Evolutionary conservation across 192 early-diverging fungal species (phyloP).

Genomic region (Coemansia sp.): DNA sequence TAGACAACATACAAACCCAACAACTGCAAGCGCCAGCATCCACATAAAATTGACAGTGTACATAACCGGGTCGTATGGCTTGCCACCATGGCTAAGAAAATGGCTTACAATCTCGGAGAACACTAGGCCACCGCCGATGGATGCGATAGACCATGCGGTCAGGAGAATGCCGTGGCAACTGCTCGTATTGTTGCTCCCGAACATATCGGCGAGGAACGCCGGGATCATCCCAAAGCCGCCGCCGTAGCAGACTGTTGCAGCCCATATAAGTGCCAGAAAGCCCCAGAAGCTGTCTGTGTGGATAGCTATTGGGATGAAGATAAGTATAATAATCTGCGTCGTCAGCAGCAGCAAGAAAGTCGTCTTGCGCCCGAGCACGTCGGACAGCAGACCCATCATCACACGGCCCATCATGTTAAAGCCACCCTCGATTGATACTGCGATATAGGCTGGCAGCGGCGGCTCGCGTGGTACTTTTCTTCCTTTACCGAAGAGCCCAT

Average conservation of each 20-base stretch:
- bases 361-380: slow-evolving; percentile 62
- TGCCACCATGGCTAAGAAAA: slow-evolving; percentile 46
- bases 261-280: slow-evolving; percentile 59
- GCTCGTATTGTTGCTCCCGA: slow-evolving; percentile 71
- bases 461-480: slow-evolving; percentile 29
- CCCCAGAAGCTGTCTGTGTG: slow-evolving; percentile 55
- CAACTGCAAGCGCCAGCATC: slow-evolving; percentile 59
- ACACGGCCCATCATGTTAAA: slow-evolving; percentile 65
- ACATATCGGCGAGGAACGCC: slow-evolving; percentile 74
- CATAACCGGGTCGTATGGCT: slow-evolving; percentile 44
- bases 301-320: slow-evolving; percentile 59
- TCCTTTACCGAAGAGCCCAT: slow-evolving; percentile 54
- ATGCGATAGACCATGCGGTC: slow-evolving; percentile 71
- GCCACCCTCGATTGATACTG: slow-evolving; percentile 60
- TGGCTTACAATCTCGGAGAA: slow-evolving; percentile 66
- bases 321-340: slow-evolving; percentile 58
- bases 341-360: slow-evolving; percentile 60
- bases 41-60: slow-evolving; percentile 68
- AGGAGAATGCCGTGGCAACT: slow-evolving; percentile 74
- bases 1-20: slow-evolving; percentile 59
- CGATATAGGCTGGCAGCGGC: slow-evolving; percentile 36
- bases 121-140: slow-evolving; percentile 65
- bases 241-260: slow-evolving; percentile 69
- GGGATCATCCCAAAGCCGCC: slow-evolving; percentile 77
- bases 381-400: slow-evolving; percentile 55